Evolutionary conservation across 192 early-diverging fungal species (phyloP).

Genomic region (Coemansia sp.): DNA sequence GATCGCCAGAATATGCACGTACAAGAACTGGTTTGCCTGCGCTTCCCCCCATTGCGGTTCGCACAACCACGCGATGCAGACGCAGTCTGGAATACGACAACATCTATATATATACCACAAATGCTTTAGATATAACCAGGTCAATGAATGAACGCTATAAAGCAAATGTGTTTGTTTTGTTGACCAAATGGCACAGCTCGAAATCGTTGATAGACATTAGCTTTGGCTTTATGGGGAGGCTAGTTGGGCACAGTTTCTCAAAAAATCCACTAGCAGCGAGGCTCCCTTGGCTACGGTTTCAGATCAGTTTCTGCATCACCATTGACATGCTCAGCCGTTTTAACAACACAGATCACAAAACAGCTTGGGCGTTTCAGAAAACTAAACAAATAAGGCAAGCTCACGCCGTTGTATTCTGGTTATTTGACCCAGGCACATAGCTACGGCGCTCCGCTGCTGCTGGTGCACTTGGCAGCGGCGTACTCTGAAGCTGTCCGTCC

Average conservation of each 20-base stretch:
- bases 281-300: too few relatives aligned
- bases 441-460: not conserved
- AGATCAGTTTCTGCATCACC: not conserved
- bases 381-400: not conserved
- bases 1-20: slow-evolving; percentile 9
- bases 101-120: not conserved
- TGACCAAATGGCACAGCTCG: too few relatives aligned
- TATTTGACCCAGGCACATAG: not conserved
- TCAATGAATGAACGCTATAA: too few relatives aligned
- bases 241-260: too few relatives aligned
- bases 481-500: slow-evolving; percentile 10
- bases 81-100: not conserved
- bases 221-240: not conserved
- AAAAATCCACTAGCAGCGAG: too few relatives aligned
- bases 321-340: not conserved
- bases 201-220: too few relatives aligned
- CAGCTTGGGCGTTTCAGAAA: not conserved
- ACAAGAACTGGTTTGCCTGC: not conserved
- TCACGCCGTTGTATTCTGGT: not conserved
- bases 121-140: not conserved
- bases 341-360: not conserved
- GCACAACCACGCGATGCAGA: not conserved
- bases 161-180: too few relatives aligned
- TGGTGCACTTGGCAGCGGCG: not conserved
- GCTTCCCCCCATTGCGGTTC: not conserved